phyloP scores from a whole-genome alignment of 2,329 filamentous ascomycete genomes.

The Capronia coronata region DNA sequence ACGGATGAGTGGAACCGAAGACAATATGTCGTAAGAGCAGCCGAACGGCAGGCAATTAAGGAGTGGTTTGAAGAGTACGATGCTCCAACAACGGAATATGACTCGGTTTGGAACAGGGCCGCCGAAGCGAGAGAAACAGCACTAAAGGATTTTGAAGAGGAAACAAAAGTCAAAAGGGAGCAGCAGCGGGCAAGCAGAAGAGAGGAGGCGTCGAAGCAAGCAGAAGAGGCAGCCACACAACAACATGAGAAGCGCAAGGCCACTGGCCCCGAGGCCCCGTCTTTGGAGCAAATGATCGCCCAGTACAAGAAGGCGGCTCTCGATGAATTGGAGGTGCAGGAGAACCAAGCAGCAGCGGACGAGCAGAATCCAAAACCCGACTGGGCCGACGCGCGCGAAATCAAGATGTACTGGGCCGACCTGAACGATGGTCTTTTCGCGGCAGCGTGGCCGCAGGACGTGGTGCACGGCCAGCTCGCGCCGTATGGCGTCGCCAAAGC shows the following conservation, averaged over 20 bases:
- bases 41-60: constrained; percentile 15
- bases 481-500: constrained; percentile 25
- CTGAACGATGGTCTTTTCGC: constrained; percentile 46
- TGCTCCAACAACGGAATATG: constrained; percentile 6
- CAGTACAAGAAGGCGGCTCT: constrained; percentile 4
- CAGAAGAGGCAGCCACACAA: constrained; percentile 6
- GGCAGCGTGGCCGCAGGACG: constrained; percentile 38
- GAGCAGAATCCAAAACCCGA: constrained; percentile 18
- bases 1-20: constrained; percentile 1
- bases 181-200: constrained; percentile 4
- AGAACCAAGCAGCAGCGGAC: constrained; percentile 8
- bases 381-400: constrained; percentile 31
- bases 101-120: constrained; percentile 14
- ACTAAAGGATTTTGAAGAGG: constrained; percentile 4
- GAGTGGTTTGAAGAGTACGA: constrained; percentile 15
- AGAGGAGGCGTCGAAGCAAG: constrained; percentile 2
- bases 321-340: constrained; percentile 1
- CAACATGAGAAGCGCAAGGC: constrained; percentile 3
- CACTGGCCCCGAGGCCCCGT: neutral
- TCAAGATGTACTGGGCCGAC: constrained; percentile 44
- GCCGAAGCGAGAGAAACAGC: constrained; percentile 12
- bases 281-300: constrained; percentile 1
- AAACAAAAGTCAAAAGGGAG: constrained; percentile 1
- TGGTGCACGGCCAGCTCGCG: constrained; percentile 40
- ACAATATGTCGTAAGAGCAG: constrained; percentile 3